Conservation (phyloP, 2,329 filamentous ascomycete genomes). For the Orbilia quercus region DNA sequence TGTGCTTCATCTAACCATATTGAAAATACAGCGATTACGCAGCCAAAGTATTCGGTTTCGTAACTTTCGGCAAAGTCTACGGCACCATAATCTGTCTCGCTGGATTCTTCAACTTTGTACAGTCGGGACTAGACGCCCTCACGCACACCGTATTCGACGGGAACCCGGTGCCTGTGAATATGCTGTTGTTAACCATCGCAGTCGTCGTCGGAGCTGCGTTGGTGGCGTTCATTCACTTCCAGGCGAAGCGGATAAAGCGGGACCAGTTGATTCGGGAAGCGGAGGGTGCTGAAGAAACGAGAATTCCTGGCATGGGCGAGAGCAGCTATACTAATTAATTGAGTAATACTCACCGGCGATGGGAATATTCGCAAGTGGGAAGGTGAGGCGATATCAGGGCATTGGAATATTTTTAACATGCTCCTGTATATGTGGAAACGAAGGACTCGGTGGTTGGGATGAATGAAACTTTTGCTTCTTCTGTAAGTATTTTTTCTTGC, state of each 20-base stretch:
- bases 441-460: too few relatives aligned
- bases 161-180: slow-evolving; percentile 81
- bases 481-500: slow-evolving; percentile 27
- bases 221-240: slow-evolving; percentile 72
- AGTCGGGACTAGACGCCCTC: slow-evolving; percentile 80
- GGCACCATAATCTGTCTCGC: slow-evolving; percentile 87
- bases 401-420: not conserved
- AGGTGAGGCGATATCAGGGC: not conserved
- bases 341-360: not conserved
- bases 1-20: too few relatives aligned
- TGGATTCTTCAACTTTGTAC: slow-evolving; percentile 84
- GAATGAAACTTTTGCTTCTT: slow-evolving; percentile 15
- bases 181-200: slow-evolving; percentile 73
- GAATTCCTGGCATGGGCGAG: slow-evolving; percentile 33
- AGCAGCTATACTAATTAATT: slow-evolving; percentile 41
- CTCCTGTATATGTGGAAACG: not conserved
- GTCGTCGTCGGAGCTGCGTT: slow-evolving; percentile 73
- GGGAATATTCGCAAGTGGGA: too few relatives aligned
- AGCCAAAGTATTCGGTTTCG: slow-evolving; percentile 91
- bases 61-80: slow-evolving; percentile 93
- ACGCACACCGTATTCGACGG: slow-evolving; percentile 78
- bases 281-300: slow-evolving; percentile 62
- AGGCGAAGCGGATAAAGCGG: slow-evolving; percentile 63
- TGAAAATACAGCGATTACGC: slow-evolving; percentile 85
- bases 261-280: slow-evolving; percentile 65